phyloP scores from a whole-genome alignment of 495 filamentous ascomycete species.

The Cudoniella acicularis region DNA sequence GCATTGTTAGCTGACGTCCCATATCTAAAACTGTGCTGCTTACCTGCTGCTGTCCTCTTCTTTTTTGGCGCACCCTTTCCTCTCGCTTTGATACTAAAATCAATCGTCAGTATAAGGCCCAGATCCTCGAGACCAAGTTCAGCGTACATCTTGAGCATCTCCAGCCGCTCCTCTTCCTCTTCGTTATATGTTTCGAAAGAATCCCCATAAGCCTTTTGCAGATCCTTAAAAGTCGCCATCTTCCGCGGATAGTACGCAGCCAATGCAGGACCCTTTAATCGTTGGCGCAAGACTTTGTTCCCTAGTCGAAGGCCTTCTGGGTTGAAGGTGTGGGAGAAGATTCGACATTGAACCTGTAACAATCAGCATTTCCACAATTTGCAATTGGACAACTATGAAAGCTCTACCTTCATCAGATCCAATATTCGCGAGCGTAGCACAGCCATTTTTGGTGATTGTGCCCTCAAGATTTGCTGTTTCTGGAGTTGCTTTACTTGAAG shows the following conservation, averaged over 20 bases:
- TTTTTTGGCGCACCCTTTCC: constrained; percentile 93
- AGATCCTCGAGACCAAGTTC: constrained; percentile 10
- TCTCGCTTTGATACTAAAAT: constrained; percentile 61
- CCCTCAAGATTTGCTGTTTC: neutral
- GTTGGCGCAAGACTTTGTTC: constrained; percentile 83
- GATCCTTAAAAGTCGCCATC: constrained; percentile 62
- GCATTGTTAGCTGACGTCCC: neutral
- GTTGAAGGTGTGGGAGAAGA: constrained; percentile 91
- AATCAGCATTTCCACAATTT: constrained; percentile 10
- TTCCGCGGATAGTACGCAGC: constrained; percentile 83
- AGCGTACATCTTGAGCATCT: constrained; percentile 65
- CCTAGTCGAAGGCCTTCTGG: constrained; percentile 74
- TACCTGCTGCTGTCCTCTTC: constrained; percentile 69
- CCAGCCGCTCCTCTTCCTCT: constrained; percentile 70
- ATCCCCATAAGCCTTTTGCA: constrained; percentile 59
- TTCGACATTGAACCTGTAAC: constrained; percentile 74
- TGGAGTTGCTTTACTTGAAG: neutral
- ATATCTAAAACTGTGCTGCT: constrained; percentile 17
- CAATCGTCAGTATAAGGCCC: constrained; percentile 25
- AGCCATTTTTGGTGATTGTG: constrained; percentile 53
- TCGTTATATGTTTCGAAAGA: constrained; percentile 66
- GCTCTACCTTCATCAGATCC: constrained; percentile 70
- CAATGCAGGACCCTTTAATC: constrained; percentile 72
- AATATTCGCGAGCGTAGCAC: constrained; percentile 67
- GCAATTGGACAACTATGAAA: constrained; percentile 3